A percentile compares a stretch with the other conserved stretches of the same genome.
Evolutionary conservation across 306 rosid species (phyloP).

Genomic region (Castanea sativa): DNA sequence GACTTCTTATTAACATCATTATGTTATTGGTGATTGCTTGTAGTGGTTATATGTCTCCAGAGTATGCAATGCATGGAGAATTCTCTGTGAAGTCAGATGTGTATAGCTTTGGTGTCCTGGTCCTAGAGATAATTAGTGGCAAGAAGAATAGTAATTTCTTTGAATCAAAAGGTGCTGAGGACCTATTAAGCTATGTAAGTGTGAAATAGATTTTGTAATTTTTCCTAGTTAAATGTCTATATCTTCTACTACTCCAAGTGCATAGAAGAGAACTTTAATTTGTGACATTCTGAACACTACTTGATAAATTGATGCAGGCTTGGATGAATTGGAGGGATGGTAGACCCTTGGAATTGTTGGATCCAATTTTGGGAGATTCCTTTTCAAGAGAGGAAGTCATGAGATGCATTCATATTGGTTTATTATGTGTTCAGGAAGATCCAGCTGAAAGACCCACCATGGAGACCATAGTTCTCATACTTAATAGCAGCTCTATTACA

Average conservation of each 20-base stretch:
- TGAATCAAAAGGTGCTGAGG: slow-evolving; percentile 2
- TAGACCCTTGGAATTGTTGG: too few species aligned
- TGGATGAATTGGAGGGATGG: slow-evolving; percentile 52
- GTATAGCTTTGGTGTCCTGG: slow-evolving; percentile 24
- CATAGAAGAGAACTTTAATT: neutral
- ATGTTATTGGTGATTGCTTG: too few species aligned
- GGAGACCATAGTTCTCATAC: too few species aligned
- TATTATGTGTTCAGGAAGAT: too few species aligned
- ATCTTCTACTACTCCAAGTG: neutral
- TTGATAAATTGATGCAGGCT: slow-evolving; percentile 32
- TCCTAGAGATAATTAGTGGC: slow-evolving; percentile 27
- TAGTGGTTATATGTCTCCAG: too few species aligned
- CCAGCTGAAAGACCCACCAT: too few species aligned
- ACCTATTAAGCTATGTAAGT: slow-evolving; percentile 31
- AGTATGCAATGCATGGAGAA: slow-evolving; percentile 24
- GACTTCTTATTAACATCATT: too few species aligned
- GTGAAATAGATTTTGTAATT: neutral
- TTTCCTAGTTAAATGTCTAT: too few species aligned
- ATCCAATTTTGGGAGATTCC: too few species aligned
- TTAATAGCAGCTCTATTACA: too few species aligned
- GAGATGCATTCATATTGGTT: too few species aligned
- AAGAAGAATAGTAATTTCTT: slow-evolving; percentile 21
- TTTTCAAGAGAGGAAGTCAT: too few species aligned
- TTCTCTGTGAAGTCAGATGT: slow-evolving; percentile 24
- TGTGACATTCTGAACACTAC: neutral